Conservation (phyloP, 2,329 filamentous ascomycete species). For the Botrytis hyacinthi region DNA sequence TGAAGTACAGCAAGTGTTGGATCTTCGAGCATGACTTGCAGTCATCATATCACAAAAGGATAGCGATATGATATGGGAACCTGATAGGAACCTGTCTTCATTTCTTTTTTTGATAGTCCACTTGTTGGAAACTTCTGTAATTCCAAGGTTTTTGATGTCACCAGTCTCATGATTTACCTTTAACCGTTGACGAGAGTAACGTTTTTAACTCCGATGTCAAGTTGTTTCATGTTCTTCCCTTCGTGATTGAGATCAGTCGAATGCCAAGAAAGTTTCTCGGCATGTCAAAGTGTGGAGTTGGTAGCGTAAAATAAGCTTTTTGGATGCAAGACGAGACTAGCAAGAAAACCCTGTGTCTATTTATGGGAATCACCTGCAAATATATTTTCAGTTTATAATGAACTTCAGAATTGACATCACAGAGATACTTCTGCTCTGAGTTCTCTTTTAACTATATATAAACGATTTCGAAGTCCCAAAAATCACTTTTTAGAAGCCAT, state of each 20-base stretch:
- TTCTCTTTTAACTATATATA: not conserved
- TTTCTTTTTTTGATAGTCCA: too few species aligned
- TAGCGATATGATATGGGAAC: not conserved
- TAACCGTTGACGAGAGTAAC: too few species aligned
- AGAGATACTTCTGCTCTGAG: not conserved
- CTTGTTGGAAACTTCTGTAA: too few species aligned
- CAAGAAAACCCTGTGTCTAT: not conserved
- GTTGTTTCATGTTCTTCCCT: not conserved
- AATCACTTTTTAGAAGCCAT: not conserved
- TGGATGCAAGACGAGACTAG: not conserved
- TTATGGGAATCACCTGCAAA: not conserved
- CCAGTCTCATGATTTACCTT: not conserved
- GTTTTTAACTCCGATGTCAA: not conserved
- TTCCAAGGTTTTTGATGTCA: not conserved
- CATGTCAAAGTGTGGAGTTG: not conserved
- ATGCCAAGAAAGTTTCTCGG: not conserved
- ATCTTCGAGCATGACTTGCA: not conserved
- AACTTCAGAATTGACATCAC: too few species aligned
- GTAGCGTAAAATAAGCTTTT: not conserved
- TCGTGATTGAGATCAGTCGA: not conserved
- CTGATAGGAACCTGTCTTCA: too few species aligned
- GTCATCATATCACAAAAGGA: not conserved
- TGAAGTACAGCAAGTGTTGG: not conserved
- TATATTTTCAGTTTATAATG: not conserved
- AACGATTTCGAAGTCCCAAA: not conserved